Percentiles rank a stretch among this genome's conserved stretches.
These are phyloP conservation scores for Xerocomus amazonicus DNA, from an alignment of 1,284 basidiomycete species.

Conservation along the genomic window DNA sequence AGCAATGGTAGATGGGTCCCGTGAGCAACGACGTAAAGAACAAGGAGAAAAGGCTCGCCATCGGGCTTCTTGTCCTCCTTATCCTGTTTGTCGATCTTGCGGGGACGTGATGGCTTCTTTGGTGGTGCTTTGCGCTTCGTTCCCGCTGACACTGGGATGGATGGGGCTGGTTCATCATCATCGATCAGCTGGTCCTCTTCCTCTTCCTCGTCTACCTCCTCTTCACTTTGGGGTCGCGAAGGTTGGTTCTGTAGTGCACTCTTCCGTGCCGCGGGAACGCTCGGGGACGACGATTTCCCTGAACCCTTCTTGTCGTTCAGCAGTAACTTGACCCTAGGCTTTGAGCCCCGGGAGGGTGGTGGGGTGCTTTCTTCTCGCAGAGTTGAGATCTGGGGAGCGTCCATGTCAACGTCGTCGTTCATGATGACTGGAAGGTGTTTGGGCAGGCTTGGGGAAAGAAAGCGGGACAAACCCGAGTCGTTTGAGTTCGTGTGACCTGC, in stretches of 20 bases:
- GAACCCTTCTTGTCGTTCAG: constrained; percentile 44
- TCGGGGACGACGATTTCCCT: constrained; percentile 32
- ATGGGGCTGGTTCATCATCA: constrained; percentile 45
- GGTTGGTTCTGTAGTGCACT: constrained; percentile 14
- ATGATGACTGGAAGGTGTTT: constrained; percentile 20
- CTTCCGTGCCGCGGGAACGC: constrained; percentile 27
- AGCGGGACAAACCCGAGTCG: constrained; percentile 2
- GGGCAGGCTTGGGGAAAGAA: neutral
- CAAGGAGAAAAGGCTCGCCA: constrained; percentile 18
- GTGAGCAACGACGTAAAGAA: constrained; percentile 18
- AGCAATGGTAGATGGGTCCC: constrained; percentile 16
- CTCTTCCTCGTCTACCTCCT: constrained; percentile 57
- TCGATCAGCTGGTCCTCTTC: constrained; percentile 77
- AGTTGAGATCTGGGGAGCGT: constrained; percentile 74
- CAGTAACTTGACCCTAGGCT: constrained; percentile 50
- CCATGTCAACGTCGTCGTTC: constrained; percentile 64
- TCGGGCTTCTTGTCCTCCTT: constrained; percentile 35
- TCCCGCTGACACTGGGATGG: constrained; percentile 28
- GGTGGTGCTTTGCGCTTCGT: constrained; percentile 46
- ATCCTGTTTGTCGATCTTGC: constrained; percentile 41
- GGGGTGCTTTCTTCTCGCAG: constrained; percentile 66
- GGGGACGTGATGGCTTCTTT: constrained; percentile 47
- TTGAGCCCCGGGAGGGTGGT: constrained; percentile 47
- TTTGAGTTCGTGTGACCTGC: neutral
- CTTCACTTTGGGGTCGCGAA: constrained; percentile 30